These are phyloP conservation scores for Suillus lakei DNA, from an alignment of 768 basidiomycete species.

Conservation along the genomic window DNA sequence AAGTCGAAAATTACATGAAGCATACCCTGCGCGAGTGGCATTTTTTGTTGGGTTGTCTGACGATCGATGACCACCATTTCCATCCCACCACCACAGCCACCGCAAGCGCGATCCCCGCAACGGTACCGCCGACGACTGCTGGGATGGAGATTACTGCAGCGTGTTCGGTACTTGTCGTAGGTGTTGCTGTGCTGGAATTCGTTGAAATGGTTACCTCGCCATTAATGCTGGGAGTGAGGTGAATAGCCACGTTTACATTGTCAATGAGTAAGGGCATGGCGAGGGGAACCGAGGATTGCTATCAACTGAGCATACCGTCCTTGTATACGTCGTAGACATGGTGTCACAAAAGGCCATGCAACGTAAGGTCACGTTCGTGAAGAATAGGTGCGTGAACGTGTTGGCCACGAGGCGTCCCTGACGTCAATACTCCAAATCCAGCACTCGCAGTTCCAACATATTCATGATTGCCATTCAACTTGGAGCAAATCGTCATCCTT, in stretches of 20 bases:
- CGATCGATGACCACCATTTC: slow-evolving; percentile 46
- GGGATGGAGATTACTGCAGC: slow-evolving; percentile 43
- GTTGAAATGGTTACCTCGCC: neutral
- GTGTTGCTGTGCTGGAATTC: neutral
- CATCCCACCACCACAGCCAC: slow-evolving; percentile 47
- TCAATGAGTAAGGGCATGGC: neutral
- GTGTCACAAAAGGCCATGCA: neutral
- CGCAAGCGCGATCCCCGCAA: slow-evolving; percentile 52
- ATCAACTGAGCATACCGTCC: neutral
- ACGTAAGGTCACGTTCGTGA: neutral
- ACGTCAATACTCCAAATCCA: neutral
- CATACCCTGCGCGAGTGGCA: neutral
- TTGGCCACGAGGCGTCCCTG: neutral
- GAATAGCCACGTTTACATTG: neutral
- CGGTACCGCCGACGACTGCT: slow-evolving; percentile 55
- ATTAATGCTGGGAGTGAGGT: neutral
- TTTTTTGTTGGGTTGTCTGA: neutral
- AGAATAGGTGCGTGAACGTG: neutral
- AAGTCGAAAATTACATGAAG: neutral
- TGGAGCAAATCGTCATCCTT: neutral
- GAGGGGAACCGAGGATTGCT: slow-evolving; percentile 1
- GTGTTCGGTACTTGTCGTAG: neutral
- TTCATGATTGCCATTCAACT: neutral
- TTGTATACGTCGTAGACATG: neutral
- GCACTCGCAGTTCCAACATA: neutral